Percentiles rank a stretch among this genome's conserved stretches.
Conservation (phyloP, 257 asterid genomes). For the Solanum ossicruentum region DNA sequence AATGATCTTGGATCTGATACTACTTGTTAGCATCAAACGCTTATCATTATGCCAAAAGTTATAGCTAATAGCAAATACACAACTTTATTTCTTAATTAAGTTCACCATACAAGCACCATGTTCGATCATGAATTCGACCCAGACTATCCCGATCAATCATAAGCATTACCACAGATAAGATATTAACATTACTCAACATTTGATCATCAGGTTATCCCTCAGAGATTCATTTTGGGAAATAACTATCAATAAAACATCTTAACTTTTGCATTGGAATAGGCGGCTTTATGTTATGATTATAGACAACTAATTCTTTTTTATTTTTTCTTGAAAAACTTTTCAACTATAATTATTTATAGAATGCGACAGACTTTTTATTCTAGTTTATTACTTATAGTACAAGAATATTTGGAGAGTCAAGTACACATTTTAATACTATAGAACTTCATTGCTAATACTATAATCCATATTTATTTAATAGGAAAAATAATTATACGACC, state of each 20-base stretch:
- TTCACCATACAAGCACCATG: too few relatives aligned
- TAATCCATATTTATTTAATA: neutral
- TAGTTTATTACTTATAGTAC: neutral
- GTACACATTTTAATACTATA: neutral
- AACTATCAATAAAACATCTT: neutral
- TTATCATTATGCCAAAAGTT: too few relatives aligned
- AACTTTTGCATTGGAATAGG: neutral
- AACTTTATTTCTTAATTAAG: too few relatives aligned
- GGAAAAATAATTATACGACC: neutral
- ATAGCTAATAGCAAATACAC: too few relatives aligned
- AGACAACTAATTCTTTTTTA: neutral
- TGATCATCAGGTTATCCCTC: neutral
- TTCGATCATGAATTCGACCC: too few relatives aligned
- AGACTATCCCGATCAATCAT: fast-evolving
- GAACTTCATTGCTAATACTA: neutral
- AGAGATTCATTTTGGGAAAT: neutral
- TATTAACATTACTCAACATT: too few relatives aligned
- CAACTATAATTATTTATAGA: neutral
- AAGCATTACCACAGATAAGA: too few relatives aligned
- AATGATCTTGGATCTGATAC: too few relatives aligned
- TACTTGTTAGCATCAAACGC: too few relatives aligned
- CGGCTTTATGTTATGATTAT: neutral
- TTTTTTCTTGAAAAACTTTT: neutral
- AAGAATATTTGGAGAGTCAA: neutral
- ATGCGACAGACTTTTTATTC: neutral